phyloP scores from a whole-genome alignment of 192 early-diverging fungal species.

The Gamsiella multidivaricata region DNA sequence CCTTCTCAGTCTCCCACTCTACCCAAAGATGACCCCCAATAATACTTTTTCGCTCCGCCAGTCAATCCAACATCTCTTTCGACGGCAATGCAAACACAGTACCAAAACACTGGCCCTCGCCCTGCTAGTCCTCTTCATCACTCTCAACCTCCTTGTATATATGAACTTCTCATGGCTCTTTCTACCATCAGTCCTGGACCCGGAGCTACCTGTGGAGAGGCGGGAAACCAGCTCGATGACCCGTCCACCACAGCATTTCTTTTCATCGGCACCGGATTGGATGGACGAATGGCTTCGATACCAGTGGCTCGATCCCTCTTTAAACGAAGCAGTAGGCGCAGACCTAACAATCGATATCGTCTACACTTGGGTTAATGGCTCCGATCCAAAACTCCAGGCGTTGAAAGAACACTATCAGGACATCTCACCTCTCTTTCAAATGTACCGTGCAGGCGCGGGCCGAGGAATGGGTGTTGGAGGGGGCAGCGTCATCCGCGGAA shows the following conservation, averaged over 20 bases:
- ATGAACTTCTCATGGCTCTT: conserved; percentile 2
- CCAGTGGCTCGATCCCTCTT: background rate
- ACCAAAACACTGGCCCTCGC: conserved; percentile 2
- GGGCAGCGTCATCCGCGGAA: background rate
- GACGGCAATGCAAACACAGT: conserved; percentile 1
- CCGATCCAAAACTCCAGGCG: conserved; percentile 18
- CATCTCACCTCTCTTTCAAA: conserved; percentile 20
- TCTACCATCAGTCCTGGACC: background rate
- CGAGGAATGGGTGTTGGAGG: background rate
- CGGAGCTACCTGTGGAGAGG: background rate
- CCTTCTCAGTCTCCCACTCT: background rate
- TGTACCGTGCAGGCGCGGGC: background rate
- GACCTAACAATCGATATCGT: conserved; percentile 39
- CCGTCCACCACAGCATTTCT: conserved; percentile 6
- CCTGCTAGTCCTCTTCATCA: conserved; percentile 27
- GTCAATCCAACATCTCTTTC: background rate
- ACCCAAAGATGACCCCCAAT: background rate
- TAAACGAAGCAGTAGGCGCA: conserved; percentile 10
- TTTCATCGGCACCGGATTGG: conserved; percentile 18
- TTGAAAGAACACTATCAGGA: conserved; percentile 24
- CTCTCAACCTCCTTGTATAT: conserved; percentile 38
- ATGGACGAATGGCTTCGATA: conserved; percentile 3
- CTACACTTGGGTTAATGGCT: conserved; percentile 60
- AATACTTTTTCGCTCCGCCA: background rate
- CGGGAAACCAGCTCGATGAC: conserved; percentile 20